These are phyloP conservation scores for Mortierella sp. DNA, from an alignment of 371 early-diverging fungal species.

Conservation along the genomic window DNA sequence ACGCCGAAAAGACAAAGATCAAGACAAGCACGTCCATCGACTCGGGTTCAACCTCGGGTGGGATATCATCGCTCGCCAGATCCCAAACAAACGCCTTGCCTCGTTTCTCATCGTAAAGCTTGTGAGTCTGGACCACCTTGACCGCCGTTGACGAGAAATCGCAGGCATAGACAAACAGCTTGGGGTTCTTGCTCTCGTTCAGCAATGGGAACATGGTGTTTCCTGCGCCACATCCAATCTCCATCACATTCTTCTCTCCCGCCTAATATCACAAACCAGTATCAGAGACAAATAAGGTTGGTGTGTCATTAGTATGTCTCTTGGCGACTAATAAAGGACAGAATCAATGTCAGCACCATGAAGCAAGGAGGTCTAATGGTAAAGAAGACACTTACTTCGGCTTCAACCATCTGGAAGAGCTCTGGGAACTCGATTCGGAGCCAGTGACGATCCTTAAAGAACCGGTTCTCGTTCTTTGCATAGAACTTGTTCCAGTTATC, in stretches of 20 bases:
- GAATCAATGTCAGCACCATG: no score
- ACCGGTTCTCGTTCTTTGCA: constrained; percentile 92
- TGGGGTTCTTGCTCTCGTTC: constrained; percentile 74
- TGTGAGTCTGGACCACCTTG: constrained; percentile 72
- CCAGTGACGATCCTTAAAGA: constrained; percentile 97
- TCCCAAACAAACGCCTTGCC: constrained; percentile 90
- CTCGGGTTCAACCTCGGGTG: constrained; percentile 72
- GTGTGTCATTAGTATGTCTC: no score
- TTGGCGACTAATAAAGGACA: no score
- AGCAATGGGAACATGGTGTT: constrained; percentile 95
- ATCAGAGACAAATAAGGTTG: no score
- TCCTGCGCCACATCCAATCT: constrained; percentile 97
- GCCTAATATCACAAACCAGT: constrained; percentile 30
- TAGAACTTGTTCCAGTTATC: constrained; percentile 85
- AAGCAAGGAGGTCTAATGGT: no score
- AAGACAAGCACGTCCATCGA: constrained; percentile 84
- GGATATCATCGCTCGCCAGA: constrained; percentile 75
- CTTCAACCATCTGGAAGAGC: constrained; percentile 62
- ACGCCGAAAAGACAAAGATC: constrained; percentile 88
- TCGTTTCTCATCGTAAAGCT: constrained; percentile 58
- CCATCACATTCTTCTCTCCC: constrained; percentile 66
- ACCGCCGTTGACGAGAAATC: constrained; percentile 89
- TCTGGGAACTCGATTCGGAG: constrained; percentile 96
- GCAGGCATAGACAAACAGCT: constrained; percentile 81
- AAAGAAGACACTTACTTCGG: constrained; percentile 22